Evolutionary conservation across 75 land plant genomes (phyloP), one percentile per base, ranked within the genome.

Genomic region (Selaginella moellendorffii): DNA sequence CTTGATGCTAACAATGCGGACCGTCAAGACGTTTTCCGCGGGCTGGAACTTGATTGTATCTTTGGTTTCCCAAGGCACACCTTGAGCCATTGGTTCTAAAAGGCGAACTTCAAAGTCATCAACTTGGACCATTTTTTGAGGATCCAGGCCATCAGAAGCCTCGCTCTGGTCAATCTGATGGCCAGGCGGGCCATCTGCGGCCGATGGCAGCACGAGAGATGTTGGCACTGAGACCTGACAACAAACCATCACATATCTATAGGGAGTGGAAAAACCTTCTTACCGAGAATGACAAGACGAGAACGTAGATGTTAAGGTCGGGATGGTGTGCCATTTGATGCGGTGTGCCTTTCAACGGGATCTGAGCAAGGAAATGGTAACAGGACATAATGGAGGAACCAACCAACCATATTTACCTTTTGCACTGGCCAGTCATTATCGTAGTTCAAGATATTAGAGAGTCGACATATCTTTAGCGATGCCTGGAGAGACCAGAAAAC

Each of bases 51-150:
- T 72, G 42, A 95, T 80, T 12, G 82, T 80, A 24, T 79, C 88
- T 66, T 70, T 74, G 20, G 88, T 82, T 65, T 86, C 83, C 99
- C 99, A 95, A 14, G 72, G 72, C 1, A 76, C 78, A 27, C 87
- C 87, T 67, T 85, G 72, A 67, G 78, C 82, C 65, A 80, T 83
- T 29, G 87, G 86, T 69, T 84, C 96, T 30, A 90, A 9, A 63
- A 95, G 78, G 14, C 97, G 91, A 26, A 95, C 81, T 66, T 95
- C 99, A 76, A 80, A 95, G 36, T 95, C 99, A 54, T 95, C 99
- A 1, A 84, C 70, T 64, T 70, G 54, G 31, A 85, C 92, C 27
- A 80, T 79, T 53, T 76, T 81, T 9, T 83, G 78, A 28, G 76
- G 70, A 52, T 83, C 99, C 72, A 82, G 88, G 65, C 74, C 69